Conservation (phyloP, 164 flowering plant genomes). For the Kingdonia uniflora region DNA sequence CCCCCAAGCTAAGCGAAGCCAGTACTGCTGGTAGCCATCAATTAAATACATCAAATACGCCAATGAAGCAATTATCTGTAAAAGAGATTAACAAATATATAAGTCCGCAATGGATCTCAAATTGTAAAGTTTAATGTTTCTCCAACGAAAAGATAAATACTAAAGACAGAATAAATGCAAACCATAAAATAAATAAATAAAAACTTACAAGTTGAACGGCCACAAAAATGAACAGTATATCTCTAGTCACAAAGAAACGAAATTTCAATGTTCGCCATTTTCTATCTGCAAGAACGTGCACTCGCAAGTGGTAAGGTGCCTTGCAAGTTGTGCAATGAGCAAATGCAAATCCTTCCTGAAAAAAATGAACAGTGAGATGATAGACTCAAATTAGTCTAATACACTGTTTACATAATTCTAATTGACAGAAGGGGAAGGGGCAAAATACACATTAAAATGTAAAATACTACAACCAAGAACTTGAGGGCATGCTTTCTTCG, state of each 20-base stretch:
- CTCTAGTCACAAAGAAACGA: constrained; percentile 98
- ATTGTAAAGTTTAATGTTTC: not conserved
- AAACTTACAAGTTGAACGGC: constrained; percentile 87
- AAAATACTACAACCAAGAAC: too few relatives aligned
- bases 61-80: constrained; percentile 72
- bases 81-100: constrained; percentile 6
- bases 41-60: constrained; percentile 61
- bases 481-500: too few relatives aligned
- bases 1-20: constrained; percentile 84
- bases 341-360: constrained; percentile 99
- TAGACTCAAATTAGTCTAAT: too few relatives aligned
- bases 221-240: constrained; percentile 74
- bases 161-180: not conserved
- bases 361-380: not conserved
- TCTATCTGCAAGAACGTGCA: constrained; percentile 80
- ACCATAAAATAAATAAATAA: not conserved
- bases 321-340: constrained; percentile 99
- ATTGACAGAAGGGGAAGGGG: too few relatives aligned
- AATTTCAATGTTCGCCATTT: constrained; percentile 95
- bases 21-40: constrained; percentile 56
- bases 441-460: too few relatives aligned
- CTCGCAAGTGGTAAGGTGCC: constrained; percentile 89
- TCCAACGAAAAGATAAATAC: not conserved
- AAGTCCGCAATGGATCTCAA: not conserved
- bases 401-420: too few relatives aligned